A percentile compares a stretch with the other conserved stretches of the same genome.
These are phyloP conservation scores for Phallus indusiatus DNA, from an alignment of 768 basidiomycete genomes.

Conservation along the genomic window DNA sequence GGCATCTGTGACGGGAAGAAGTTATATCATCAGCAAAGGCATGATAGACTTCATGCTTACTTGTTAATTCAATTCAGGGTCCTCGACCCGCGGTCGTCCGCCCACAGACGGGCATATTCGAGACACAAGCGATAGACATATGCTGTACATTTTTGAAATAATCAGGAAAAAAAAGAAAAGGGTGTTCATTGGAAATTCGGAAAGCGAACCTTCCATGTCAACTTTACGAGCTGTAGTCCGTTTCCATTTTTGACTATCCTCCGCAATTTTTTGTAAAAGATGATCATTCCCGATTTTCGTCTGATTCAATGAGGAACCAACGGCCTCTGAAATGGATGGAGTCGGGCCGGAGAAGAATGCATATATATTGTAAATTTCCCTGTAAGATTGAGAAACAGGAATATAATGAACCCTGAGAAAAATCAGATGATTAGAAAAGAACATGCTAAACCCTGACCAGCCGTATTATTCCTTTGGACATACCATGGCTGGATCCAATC, in stretches of 20 bases:
- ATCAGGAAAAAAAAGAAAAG: not conserved
- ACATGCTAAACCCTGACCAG: constrained; percentile 16
- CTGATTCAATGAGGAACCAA: constrained; percentile 38
- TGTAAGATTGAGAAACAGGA: constrained; percentile 77
- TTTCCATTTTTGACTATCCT: constrained; percentile 92
- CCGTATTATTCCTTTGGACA: constrained; percentile 14
- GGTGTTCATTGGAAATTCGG: not conserved
- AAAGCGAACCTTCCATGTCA: constrained; percentile 83
- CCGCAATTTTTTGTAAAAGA: constrained; percentile 70
- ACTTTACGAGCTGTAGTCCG: constrained; percentile 67
- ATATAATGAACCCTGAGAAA: constrained; percentile 82
- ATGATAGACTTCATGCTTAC: not conserved
- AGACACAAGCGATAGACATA: constrained; percentile 83
- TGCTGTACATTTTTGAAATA: constrained; percentile 30
- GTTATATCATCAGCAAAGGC: too few species aligned
- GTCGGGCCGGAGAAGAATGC: constrained; percentile 89
- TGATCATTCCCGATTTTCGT: constrained; percentile 54
- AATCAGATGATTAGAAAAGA: not conserved
- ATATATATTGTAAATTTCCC: constrained; percentile 89
- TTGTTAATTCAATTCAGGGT: not conserved
- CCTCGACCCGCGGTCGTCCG: constrained; percentile 79
- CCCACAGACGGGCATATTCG: constrained; percentile 80
- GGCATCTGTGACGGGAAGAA: too few species aligned
- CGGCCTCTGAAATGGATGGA: constrained; percentile 40
- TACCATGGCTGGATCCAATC: constrained; percentile 92